A percentile compares a stretch with the other conserved stretches of the same genome.
phyloP scores from a whole-genome alignment of 257 asterid species.

The Agastache rugosa region DNA sequence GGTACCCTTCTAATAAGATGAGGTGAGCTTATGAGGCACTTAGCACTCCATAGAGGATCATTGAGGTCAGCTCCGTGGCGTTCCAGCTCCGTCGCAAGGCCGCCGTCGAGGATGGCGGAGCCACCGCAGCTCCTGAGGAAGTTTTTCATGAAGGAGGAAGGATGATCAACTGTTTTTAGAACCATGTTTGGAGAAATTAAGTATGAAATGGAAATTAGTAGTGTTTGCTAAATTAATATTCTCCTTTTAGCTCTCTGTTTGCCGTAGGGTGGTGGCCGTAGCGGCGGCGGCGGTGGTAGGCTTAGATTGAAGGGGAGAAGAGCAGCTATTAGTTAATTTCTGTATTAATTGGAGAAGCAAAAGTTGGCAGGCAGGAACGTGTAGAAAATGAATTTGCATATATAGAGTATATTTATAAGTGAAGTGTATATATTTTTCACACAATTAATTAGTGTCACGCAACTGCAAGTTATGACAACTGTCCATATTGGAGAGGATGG shows the following conservation, averaged over 20 bases:
- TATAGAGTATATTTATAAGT: constrained; percentile 9
- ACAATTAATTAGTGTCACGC: constrained; percentile 11
- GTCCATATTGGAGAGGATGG: constrained; percentile 2
- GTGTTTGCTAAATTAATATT: neutral
- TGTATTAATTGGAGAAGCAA: constrained; percentile 16
- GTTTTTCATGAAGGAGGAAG: constrained; percentile 40
- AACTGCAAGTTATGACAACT: constrained; percentile 29
- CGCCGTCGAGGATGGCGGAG: constrained; percentile 75
- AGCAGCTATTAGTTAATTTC: neutral
- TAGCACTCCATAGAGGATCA: constrained; percentile 90
- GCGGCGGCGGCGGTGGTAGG: constrained; percentile 1
- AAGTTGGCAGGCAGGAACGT: constrained; percentile 24
- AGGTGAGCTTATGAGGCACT: constrained; percentile 75
- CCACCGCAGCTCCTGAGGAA: constrained; percentile 80
- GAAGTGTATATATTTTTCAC: neutral
- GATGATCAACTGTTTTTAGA: constrained; percentile 21
- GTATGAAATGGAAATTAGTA: neutral
- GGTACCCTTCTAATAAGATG: constrained; percentile 73
- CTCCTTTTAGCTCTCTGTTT: neutral
- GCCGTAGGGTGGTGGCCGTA: neutral
- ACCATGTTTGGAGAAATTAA: constrained; percentile 40
- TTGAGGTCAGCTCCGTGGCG: constrained; percentile 74
- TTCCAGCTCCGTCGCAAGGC: constrained; percentile 87
- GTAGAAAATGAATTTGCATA: constrained; percentile 13
- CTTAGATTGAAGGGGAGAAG: neutral